Conservation (phyloP, 2,329 filamentous ascomycete species). For the Aureobasidium pullulans region DNA sequence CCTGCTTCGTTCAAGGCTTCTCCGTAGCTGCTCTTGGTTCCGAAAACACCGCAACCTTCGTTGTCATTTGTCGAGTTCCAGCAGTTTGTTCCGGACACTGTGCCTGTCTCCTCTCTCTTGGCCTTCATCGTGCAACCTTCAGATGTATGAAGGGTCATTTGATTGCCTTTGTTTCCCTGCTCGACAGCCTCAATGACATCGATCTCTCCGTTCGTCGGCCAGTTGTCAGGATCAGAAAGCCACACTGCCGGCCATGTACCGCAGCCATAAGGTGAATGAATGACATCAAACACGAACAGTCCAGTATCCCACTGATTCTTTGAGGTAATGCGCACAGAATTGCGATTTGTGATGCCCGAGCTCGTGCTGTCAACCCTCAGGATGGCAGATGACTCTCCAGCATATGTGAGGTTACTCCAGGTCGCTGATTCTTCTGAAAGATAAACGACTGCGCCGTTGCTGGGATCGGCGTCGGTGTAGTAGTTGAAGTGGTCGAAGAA, state of each 20-base stretch:
- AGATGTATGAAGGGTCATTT: constrained; percentile 26
- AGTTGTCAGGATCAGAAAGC: constrained; percentile 53
- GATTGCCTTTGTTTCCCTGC: constrained; percentile 25
- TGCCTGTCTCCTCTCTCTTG: constrained; percentile 29
- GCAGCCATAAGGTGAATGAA: constrained; percentile 57
- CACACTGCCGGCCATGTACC: constrained; percentile 61
- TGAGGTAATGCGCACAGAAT: constrained; percentile 57
- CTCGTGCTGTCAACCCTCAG: constrained; percentile 22
- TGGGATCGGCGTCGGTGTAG: constrained; percentile 40
- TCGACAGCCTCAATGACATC: constrained; percentile 32
- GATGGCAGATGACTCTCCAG: constrained; percentile 20
- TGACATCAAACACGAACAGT: constrained; percentile 59
- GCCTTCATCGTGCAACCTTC: constrained; percentile 25
- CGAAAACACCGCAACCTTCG: constrained; percentile 24
- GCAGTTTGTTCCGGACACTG: constrained; percentile 23
- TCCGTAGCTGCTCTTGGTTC: constrained; percentile 28
- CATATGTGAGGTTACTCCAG: constrained; percentile 24
- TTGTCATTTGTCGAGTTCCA: constrained; percentile 21
- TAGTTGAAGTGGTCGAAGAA: constrained; percentile 47
- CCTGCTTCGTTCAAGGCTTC: constrained; percentile 23
- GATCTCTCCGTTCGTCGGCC: constrained; percentile 42
- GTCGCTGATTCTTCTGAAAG: constrained; percentile 18
- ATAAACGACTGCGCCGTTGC: constrained; percentile 44
- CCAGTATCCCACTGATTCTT: constrained; percentile 53
- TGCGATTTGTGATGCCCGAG: constrained; percentile 41